Percentiles rank a stretch among this genome's conserved stretches.
phyloP scores from a whole-genome alignment of 2,329 filamentous ascomycete genomes.

The Didymosphaeria variabile region DNA sequence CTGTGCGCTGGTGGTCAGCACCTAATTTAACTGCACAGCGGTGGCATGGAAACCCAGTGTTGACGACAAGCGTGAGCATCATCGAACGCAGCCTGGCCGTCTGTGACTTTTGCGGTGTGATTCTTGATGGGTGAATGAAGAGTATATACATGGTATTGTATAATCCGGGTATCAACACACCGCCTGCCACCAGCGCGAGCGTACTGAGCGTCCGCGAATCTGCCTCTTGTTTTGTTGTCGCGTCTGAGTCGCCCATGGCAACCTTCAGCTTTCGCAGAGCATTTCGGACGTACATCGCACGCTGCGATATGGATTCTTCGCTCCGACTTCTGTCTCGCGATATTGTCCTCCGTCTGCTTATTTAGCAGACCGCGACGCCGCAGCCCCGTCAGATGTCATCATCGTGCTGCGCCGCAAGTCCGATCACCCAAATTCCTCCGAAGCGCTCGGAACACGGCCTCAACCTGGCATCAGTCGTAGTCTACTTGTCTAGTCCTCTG shows the following conservation, averaged over 20 bases:
- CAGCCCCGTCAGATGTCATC: constrained; percentile 22
- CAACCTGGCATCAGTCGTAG: constrained; percentile 10
- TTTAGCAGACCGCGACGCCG: constrained; percentile 7
- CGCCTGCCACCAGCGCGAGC: background rate
- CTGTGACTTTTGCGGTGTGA: background rate
- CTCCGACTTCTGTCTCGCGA: constrained; percentile 11
- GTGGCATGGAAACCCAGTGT: constrained; percentile 10
- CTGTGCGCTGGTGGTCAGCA: constrained; percentile 19
- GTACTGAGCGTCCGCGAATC: background rate
- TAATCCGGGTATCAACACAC: background rate
- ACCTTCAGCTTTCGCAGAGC: background rate
- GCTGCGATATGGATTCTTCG: background rate
- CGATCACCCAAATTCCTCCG: constrained; percentile 11
- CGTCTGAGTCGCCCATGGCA: background rate
- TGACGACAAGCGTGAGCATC: background rate
- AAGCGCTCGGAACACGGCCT: constrained; percentile 20
- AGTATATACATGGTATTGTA: background rate
- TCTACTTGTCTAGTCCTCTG: constrained; percentile 65
- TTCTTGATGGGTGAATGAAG: background rate
- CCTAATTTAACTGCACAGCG: constrained; percentile 30
- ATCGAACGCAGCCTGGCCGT: background rate
- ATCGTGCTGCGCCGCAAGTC: constrained; percentile 20
- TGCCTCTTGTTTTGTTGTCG: background rate
- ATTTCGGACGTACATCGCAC: background rate
- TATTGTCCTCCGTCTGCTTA: constrained; percentile 7